A percentile compares a stretch with the other conserved stretches of the same genome.
phyloP scores from a whole-genome alignment of 2,329 filamentous ascomycete genomes.

The Didymella exigua region DNA sequence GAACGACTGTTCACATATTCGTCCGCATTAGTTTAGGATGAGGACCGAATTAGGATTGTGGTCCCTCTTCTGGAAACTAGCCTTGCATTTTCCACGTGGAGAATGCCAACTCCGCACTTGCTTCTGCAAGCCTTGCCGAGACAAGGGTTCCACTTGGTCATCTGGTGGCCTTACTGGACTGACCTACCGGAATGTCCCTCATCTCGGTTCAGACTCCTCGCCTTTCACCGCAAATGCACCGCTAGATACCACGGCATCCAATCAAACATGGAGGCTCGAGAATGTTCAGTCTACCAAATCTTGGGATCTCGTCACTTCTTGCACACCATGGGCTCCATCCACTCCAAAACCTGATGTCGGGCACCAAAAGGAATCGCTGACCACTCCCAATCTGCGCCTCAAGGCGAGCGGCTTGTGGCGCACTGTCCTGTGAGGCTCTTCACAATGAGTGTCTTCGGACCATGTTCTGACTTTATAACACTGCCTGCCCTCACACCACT shows the following conservation, averaged over 20 bases:
- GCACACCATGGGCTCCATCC: not conserved
- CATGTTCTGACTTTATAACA: conserved; percentile 8
- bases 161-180: not conserved
- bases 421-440: not conserved
- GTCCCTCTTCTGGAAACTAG: conserved; percentile 4
- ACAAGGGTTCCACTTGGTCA: not conserved
- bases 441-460: conserved; percentile 1
- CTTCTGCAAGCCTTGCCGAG: conserved; percentile 13
- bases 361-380: conserved; percentile 8
- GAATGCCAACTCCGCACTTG: not conserved
- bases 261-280: not conserved
- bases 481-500: conserved; percentile 4
- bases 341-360: conserved; percentile 1
- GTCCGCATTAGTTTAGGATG: not conserved
- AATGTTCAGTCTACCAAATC: not conserved
- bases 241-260: not conserved
- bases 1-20: not conserved
- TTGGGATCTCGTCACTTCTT: not conserved
- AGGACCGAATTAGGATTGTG: not conserved
- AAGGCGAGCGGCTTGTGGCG: not conserved
- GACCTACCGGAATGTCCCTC: not conserved
- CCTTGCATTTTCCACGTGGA: conserved; percentile 7
- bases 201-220: not conserved
- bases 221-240: conserved; percentile 1
- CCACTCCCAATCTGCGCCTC: not conserved